Conservation (phyloP, 768 basidiomycete genomes). For the Cyathus striatus region DNA sequence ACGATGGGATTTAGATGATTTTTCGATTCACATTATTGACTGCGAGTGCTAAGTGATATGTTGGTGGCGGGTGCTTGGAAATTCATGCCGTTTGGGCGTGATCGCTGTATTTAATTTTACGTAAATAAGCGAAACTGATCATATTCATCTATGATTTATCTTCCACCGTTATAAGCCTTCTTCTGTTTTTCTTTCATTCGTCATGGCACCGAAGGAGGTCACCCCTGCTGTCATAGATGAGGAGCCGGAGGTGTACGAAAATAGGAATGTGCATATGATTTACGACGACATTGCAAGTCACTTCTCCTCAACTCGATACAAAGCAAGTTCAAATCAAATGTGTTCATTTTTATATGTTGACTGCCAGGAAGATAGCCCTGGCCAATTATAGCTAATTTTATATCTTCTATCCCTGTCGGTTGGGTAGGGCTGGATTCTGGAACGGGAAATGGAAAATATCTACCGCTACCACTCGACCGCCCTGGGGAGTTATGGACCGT, state of each 20-base stretch:
- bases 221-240: conserved; percentile 35
- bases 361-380: conserved; percentile 55
- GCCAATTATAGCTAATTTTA: conserved; percentile 80
- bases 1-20: conserved; percentile 66
- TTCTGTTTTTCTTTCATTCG: conserved; percentile 2
- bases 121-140: no score
- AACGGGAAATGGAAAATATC: conserved; percentile 97
- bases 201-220: conserved; percentile 30
- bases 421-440: conserved; percentile 93
- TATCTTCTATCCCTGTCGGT: conserved; percentile 64
- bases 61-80: no score
- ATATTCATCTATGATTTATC: no score
- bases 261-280: conserved; percentile 71
- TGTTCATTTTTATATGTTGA: background rate
- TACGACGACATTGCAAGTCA: conserved; percentile 85
- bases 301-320: conserved; percentile 88
- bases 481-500: conserved; percentile 65
- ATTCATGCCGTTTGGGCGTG: no score
- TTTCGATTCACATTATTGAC: no score
- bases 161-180: conserved; percentile 7
- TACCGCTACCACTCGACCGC: conserved; percentile 65
- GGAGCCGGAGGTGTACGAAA: conserved; percentile 59
- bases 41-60: no score
- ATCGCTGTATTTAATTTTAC: no score
- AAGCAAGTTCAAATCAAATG: conserved; percentile 39